Evolutionary conservation across 2,329 filamentous ascomycete genomes (phyloP).

Genomic region (Thelonectria olida): DNA sequence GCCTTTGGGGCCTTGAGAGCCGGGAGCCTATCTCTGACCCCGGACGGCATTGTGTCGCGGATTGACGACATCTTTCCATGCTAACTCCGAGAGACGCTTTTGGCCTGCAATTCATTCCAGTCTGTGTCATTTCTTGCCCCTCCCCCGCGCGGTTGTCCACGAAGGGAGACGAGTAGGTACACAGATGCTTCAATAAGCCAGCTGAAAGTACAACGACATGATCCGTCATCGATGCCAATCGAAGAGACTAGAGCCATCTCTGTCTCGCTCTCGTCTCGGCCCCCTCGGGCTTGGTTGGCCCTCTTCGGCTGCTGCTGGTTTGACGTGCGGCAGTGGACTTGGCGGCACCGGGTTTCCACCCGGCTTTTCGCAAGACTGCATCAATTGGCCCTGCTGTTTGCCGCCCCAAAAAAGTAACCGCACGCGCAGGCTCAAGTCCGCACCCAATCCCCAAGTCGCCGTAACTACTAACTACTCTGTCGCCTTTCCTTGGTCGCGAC

Average conservation of each 20-base stretch:
- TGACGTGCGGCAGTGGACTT: conserved; percentile 15
- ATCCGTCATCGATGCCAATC: too few species aligned
- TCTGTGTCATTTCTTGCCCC: too few species aligned
- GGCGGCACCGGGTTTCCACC: conserved; percentile 33
- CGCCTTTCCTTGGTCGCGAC: neutral
- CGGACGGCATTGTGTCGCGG: conserved; percentile 27
- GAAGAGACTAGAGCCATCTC: too few species aligned
- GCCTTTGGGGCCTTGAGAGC: conserved; percentile 7
- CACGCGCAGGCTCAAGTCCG: conserved; percentile 12
- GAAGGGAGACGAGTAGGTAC: too few species aligned
- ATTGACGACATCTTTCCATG: conserved; percentile 23
- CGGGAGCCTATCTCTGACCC: conserved; percentile 34
- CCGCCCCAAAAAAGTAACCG: conserved; percentile 23
- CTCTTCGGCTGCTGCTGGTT: neutral
- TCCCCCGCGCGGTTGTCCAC: too few species aligned
- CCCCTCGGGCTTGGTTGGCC: too few species aligned
- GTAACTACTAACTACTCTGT: too few species aligned
- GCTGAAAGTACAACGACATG: too few species aligned
- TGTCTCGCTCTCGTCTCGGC: too few species aligned
- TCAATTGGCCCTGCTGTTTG: conserved; percentile 20
- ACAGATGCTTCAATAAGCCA: too few species aligned
- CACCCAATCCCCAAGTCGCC: neutral
- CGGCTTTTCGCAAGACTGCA: conserved; percentile 15
- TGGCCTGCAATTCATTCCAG: conserved; percentile 8
- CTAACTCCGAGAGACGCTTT: conserved; percentile 3